Evolutionary conservation across 176 grass and related monocot genomes (phyloP).

Genomic region (Zoysia pacifica): DNA sequence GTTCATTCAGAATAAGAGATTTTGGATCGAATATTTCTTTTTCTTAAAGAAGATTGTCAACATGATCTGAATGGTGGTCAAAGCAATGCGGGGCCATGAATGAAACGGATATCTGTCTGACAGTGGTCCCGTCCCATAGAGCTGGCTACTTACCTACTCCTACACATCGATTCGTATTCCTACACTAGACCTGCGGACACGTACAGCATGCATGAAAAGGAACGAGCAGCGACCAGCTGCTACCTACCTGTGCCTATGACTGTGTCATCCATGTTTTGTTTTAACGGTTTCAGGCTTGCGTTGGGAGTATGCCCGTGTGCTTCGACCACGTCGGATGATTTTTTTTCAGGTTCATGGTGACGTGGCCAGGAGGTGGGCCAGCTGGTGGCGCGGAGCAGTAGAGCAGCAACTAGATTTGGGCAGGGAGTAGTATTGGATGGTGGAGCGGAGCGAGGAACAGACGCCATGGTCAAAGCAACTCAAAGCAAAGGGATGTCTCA

Average conservation of each 20-base stretch:
- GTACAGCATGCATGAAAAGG: background rate
- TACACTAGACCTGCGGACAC: background rate
- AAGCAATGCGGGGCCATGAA: background rate
- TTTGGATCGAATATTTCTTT: slow-evolving; percentile 7
- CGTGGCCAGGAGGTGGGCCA: background rate
- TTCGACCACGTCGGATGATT: background rate
- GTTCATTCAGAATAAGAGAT: slow-evolving; percentile 3
- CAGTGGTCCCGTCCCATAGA: background rate
- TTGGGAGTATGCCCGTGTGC: background rate
- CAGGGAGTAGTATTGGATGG: too few relatives aligned
- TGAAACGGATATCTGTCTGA: background rate
- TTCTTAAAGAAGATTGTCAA: background rate
- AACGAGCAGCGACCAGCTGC: background rate
- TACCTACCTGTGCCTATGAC: too few relatives aligned
- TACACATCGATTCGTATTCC: background rate
- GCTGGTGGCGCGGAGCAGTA: too few relatives aligned
- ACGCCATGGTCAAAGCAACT: background rate
- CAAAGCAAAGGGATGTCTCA: background rate
- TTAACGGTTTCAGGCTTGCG: background rate
- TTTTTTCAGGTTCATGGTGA: background rate
- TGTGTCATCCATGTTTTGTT: background rate
- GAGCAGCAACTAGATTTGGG: too few relatives aligned
- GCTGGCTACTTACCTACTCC: background rate
- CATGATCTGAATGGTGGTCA: background rate
- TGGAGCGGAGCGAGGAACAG: too few relatives aligned